A percentile compares a stretch with the other conserved stretches of the same genome.
Conservation (phyloP, 495 filamentous ascomycete genomes). For the Neurospora pannonica region DNA sequence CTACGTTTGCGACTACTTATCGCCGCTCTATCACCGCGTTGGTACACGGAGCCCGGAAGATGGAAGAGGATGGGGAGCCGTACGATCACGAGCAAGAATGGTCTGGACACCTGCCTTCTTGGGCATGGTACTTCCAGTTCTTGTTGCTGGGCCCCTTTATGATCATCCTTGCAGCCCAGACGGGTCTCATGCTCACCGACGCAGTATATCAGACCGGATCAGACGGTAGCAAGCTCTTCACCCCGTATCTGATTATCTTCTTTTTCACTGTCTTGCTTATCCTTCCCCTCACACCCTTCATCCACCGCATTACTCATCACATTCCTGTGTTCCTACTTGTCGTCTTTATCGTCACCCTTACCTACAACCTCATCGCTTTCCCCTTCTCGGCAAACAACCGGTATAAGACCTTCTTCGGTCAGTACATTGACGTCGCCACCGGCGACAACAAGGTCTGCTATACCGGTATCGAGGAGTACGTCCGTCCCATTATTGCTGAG, state of each 20-base stretch:
- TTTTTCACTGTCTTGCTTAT: constrained; percentile 60
- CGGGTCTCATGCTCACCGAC: constrained; percentile 62
- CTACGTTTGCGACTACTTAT: constrained; percentile 66
- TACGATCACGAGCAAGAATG: constrained; percentile 79
- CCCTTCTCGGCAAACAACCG: constrained; percentile 73
- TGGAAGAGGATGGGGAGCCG: constrained; percentile 26
- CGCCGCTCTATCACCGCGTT: constrained; percentile 36
- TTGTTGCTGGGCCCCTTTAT: constrained; percentile 67
- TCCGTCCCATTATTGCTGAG: constrained; percentile 51
- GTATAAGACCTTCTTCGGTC: constrained; percentile 80
- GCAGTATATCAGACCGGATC: constrained; percentile 71
- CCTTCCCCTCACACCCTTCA: constrained; percentile 70
- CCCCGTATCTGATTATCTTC: constrained; percentile 62
- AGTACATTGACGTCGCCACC: constrained; percentile 68
- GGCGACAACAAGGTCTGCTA: constrained; percentile 60
- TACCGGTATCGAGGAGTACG: constrained; percentile 60
- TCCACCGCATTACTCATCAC: constrained; percentile 78
- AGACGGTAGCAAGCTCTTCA: constrained; percentile 57
- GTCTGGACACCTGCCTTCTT: constrained; percentile 68
- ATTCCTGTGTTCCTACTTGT: constrained; percentile 67
- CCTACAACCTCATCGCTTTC: constrained; percentile 83
- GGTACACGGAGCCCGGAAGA: constrained; percentile 22
- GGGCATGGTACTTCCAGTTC: constrained; percentile 82
- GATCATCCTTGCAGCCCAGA: constrained; percentile 63
- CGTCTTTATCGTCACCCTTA: constrained; percentile 63